These are phyloP conservation scores for Gautieria morchelliformis DNA, from an alignment of 768 basidiomycete genomes.

Conservation along the genomic window DNA sequence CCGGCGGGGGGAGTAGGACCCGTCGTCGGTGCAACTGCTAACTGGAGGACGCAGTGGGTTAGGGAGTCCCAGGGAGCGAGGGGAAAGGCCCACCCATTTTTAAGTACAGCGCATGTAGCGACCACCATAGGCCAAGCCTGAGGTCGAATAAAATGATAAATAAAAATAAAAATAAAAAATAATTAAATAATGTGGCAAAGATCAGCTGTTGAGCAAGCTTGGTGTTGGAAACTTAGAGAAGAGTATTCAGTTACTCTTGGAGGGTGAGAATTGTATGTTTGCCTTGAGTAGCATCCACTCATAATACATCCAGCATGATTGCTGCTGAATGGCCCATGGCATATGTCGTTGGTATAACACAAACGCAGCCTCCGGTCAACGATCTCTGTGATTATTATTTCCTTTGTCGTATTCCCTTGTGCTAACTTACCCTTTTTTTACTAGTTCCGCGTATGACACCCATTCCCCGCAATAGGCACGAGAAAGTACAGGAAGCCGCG, in stretches of 20 bases:
- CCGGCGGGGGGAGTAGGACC: too few relatives aligned
- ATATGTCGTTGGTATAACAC: conserved; percentile 99
- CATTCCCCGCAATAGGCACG: conserved; percentile 97
- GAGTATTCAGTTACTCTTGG: conserved; percentile 99
- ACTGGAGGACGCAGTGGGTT: too few relatives aligned
- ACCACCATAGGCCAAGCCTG: too few relatives aligned
- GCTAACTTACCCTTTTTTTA: conserved; percentile 12
- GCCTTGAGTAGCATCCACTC: too few relatives aligned
- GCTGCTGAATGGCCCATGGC: conserved; percentile 98
- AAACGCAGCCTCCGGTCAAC: conserved; percentile 99
- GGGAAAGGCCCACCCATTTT: too few relatives aligned
- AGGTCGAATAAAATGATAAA: too few relatives aligned
- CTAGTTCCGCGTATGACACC: conserved; percentile 98
- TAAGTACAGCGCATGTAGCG: too few relatives aligned
- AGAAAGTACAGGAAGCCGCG: conserved; percentile 98
- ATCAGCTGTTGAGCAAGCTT: conserved; percentile 88
- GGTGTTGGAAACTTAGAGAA: conserved; percentile 95
- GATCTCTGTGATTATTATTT: conserved; percentile 75
- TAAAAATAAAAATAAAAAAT: too few relatives aligned
- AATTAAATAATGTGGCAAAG: conserved; percentile 99
- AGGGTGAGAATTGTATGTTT: conserved; percentile 24
- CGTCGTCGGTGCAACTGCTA: too few relatives aligned
- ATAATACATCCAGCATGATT: conserved; percentile 63
- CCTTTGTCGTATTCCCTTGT: too few relatives aligned
- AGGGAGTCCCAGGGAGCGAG: too few relatives aligned